phyloP scores from a whole-genome alignment of 345 rosid genomes.

The Orychophragmus violaceus region DNA sequence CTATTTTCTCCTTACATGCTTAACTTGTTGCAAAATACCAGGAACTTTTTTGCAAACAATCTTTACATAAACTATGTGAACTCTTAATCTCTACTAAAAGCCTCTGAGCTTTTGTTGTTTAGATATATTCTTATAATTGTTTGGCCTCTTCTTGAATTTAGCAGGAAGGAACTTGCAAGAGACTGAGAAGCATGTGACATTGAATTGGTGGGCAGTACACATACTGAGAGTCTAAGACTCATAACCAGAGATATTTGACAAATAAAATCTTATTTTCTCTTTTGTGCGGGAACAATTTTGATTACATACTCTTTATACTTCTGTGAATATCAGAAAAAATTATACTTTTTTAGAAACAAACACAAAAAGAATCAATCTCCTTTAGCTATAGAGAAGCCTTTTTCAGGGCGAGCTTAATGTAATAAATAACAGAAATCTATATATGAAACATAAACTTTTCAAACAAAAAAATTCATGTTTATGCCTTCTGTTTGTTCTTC shows the following conservation, averaged over 20 bases:
- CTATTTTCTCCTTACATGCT: neutral
- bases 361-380: slow-evolving; percentile 11
- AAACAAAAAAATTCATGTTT: slow-evolving; percentile 13
- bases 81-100: neutral
- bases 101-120: neutral
- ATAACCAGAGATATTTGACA: slow-evolving; percentile 30
- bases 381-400: slow-evolving; percentile 20
- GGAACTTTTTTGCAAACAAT: neutral
- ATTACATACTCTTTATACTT: slow-evolving; percentile 18
- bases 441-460: slow-evolving; percentile 23
- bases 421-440: slow-evolving; percentile 28
- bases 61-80: neutral
- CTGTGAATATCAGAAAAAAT: slow-evolving; percentile 15
- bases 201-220: slow-evolving; percentile 15
- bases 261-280: slow-evolving; percentile 21
- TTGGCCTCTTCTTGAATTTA: slow-evolving; percentile 22
- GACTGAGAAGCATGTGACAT: slow-evolving; percentile 20
- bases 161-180: slow-evolving; percentile 32
- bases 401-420: slow-evolving; percentile 15
- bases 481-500: slow-evolving; percentile 1
- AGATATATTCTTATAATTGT: neutral
- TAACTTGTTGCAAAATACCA: slow-evolving; percentile 2
- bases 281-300: slow-evolving; percentile 23
- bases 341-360: neutral
- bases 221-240: slow-evolving; percentile 25